Base-by-base conservation (phyloP, 176 grass and related monocot genomes). In the Thalia dealbata region DNA sequence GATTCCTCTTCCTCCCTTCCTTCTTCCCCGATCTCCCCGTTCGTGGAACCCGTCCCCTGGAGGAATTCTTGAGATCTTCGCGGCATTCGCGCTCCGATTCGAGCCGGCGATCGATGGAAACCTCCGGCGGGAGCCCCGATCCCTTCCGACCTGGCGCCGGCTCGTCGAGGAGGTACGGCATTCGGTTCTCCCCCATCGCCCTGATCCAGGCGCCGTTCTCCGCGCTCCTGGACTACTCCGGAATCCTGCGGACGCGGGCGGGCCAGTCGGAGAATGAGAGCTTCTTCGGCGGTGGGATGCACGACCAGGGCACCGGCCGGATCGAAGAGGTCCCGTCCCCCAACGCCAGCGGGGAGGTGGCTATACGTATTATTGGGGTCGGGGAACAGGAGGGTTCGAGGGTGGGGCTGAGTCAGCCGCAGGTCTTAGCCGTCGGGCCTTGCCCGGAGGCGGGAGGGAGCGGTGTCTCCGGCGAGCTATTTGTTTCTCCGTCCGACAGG, bases 201-300 rank as follows among this genome's bases (percentile, higher is more conserved):
- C 82, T 99, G 41, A 84, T 99, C 27, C 95, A 93, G 82, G 95
- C 87, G 69, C 87, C 86, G n/a, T 82, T 96, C 50, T 82, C 85
- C 27, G 89, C 89, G 45, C 83, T 99, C 48, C 74, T 99, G 74
- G 95, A 99, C 76, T 99, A 99, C 76, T 93, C 95, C 10, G 90
- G 95, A 55, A 76, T 99, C 60, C 78, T 99, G 27, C 95, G 79
- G 67, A 22, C 81, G 66, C 77, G 74, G 75, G 27, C 61, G 66
- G 1, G 75, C 51, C 78, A 87, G 48, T 77, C 78, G 18, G 69
- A 67, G 50, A 52, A 60, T 45, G 73, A 80, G n/a, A 78, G 77
- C 25, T 61, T 76, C 78, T 25, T 45, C 81, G 51, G 38, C 55
- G 50, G 83, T 78, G 62, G 54, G 30, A 26, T 45, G 52, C 73